Base-by-base conservation (phyloP, 2,329 filamentous ascomycete genomes). In the Neonectria sp. region DNA sequence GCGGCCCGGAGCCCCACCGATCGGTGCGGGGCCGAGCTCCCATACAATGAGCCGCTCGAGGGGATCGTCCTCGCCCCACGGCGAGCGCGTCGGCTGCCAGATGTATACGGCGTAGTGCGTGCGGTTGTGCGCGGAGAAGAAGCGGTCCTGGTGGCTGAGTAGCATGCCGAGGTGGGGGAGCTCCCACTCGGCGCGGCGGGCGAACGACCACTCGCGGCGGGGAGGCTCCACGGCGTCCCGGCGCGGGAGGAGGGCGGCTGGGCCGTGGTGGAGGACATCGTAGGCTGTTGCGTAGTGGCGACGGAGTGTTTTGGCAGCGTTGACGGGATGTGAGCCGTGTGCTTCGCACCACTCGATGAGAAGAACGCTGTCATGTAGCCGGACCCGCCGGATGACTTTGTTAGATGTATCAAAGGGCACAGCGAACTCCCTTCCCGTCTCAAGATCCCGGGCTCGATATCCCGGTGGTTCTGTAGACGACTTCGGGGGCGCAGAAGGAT, bases 101-200 rank as follows among this genome's bases (percentile, higher is more conserved):
- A 87, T 82, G 76, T 91, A 91, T 15, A 90, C 80, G 45, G 84
- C 88, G 77, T 91, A 91, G 75, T 91, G 89, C 0, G 83, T 88
- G 15, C 82, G 74, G 55, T 82, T 90, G 75, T 92, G 90, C 1
- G 86, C 79, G 11, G 88, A 91, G 78, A 88, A 90, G 82, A 91
- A 90, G n/a, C 89, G 86, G 74, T 90, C 88, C 45, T 82, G 79
- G n/a, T 82, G 80, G 71, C 85, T 86, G 7, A 90, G 74, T 1
- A 88, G 84, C 55, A 60, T 33, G 33, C 63, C 63, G 27, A 56
- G 56, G 33, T 51, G 48, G 25, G 60, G 56, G 15, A 65, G 86
- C 73, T 88, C 88, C 86, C 87, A 91, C 75, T 91, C 88, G 51
- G 84, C 87, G 57, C 88, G 86, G 61, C 87, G 86, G 1, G 76